Evolutionary conservation across 768 basidiomycete species (phyloP), one percentile per base, ranked within the genome.

Genomic region (Lactarius tabidus): DNA sequence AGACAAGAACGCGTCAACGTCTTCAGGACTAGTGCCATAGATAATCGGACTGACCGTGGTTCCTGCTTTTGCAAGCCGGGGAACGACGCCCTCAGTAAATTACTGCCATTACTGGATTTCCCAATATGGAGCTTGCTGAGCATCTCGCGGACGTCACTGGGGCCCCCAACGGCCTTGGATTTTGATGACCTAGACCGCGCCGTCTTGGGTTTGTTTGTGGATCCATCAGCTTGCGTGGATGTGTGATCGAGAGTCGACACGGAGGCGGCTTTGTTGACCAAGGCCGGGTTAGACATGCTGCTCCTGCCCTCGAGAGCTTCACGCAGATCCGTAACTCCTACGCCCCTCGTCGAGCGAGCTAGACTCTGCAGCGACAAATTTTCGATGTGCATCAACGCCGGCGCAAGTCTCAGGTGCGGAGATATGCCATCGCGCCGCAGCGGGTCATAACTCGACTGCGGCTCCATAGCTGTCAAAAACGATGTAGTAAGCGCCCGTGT

Each of bases 331-430:
- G 85, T 87, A 28, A 96, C 93, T 28, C 94, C 95, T 18, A 96
- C 86, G 0, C 89, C 88, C 64, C 89, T 83, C 3, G 85, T 84
- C 4, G 91, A 90, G 62, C 91, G 84, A 23, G 89, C 84, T 63
- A 96, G 77, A 71, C 91, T 93, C 73, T 91, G 90, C 62, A 93
- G 79, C 7, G 95, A 96, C 38, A 92, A 79, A 74, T 96, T 96
- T 71, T 95, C 91, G 59, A 91, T 90, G 69, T 91, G 88, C 91
- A 95, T 96, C 67, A 96, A 78, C 18, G 89, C 87, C 38, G 91
- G 91, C 6, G 91, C 89, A 38, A 94, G 85, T 72, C 86, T 91
- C 60, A 92, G 81, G 51, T 93, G 81, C 3, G 90, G 88, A 2
- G 89, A 85, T 45, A 88, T 77, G 17, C 85, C 85, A 69, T 93